phyloP scores from a whole-genome alignment of 306 rosid genomes.

The Parietaria judaica region DNA sequence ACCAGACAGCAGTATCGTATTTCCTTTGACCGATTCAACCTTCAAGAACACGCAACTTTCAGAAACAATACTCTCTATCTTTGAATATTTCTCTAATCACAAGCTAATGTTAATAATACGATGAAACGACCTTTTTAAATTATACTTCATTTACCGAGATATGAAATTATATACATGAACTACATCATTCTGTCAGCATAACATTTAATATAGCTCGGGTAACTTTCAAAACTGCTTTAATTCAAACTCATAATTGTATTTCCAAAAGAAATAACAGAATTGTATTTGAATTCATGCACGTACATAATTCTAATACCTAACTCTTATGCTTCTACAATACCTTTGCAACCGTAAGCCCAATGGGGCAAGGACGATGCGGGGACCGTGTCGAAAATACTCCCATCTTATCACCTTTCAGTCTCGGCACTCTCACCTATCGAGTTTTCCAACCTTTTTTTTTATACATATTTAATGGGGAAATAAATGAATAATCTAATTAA shows the following conservation, averaged over 20 bases:
- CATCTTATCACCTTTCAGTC: conserved; percentile 72
- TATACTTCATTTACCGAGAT: no score
- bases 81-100: conserved; percentile 1
- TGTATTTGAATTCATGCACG: no score
- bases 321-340: conserved; percentile 19
- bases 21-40: conserved; percentile 77
- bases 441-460: conserved; percentile 25
- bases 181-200: no score
- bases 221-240: no score
- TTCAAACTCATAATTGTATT: no score
- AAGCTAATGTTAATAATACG: no score
- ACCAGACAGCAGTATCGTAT: conserved; percentile 77
- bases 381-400: conserved; percentile 93
- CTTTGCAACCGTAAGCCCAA: conserved; percentile 93
- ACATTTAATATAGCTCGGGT: no score
- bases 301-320: no score
- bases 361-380: conserved; percentile 96
- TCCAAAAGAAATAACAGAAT: no score
- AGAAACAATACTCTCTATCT: conserved; percentile 1
- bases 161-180: no score
- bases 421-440: conserved; percentile 89
- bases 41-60: conserved; percentile 16
- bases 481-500: conserved; percentile 11
- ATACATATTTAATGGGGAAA: conserved; percentile 14
- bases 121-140: no score